Base-by-base conservation (phyloP, 805 yeast genomes). In the Kuraishia capsulata region DNA sequence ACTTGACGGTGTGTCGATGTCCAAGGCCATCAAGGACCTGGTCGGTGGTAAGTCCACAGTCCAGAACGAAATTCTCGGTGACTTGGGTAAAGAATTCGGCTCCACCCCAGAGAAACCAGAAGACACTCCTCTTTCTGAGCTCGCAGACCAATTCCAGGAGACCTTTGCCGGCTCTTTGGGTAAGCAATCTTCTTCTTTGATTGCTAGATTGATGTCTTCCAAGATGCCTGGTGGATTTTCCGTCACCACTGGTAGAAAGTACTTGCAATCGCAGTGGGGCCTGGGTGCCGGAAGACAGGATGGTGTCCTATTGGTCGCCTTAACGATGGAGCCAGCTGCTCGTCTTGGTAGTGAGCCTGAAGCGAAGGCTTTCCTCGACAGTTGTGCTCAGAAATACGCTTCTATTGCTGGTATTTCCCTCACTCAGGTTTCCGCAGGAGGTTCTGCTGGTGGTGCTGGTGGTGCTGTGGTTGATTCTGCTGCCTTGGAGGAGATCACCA, bases 221-320 rank as follows among this genome's bases (percentile, higher is more conserved):
- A 92, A 92, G 70, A 92, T 92, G 97, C 97, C 99, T 39, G 99
- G 99, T 74, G 99, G 99, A 17, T 92, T 90, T 65, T 83, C 95
- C 35, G 81, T 90, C 51, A 81, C 96, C 44, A 69, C 75, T 47
- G 95, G 96, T 38, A 82, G 97, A 71, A 87, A 89, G 62, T 85
- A 92, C 66, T 76, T 92, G 60, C 89, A 84, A 67, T 58, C 89
- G 33, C 78, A 90, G 62, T 92, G 85, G 85, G 98, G 98, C 50
- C 74, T 92, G 52, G 94, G 84, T 48, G 45, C 84, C 35, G 96
- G 97, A 52, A 81, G 97, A 71, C 97, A 90, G 69, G 97, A 92
- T 60, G 74, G 94, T 35, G 88, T 81, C 29, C 70, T 92, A 55
- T 71, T 92, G 51, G 54, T 78, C 39, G 95, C 96, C 20, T 70